A percentile compares a stretch with the other conserved stretches of the same genome.
Evolutionary conservation across 2,329 filamentous ascomycete species (phyloP).

Genomic region (Penicillium thymicola): DNA sequence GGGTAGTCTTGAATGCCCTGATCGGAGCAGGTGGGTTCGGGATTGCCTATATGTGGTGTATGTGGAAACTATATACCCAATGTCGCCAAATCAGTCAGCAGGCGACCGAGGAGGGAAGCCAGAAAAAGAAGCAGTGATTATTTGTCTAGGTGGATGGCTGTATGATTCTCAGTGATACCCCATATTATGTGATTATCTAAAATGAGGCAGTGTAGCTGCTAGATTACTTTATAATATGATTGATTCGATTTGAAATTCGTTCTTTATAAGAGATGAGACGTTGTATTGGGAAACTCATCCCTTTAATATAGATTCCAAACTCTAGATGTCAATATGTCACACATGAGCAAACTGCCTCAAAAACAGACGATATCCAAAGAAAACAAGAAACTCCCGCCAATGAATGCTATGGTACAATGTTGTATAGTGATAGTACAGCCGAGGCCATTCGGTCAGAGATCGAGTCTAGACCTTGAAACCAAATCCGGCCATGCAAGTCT

Average conservation of each 20-base stretch:
- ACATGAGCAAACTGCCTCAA: constrained; percentile 4
- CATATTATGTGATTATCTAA: constrained; percentile 10
- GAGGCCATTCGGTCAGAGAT: neutral
- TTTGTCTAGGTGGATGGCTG: constrained; percentile 1
- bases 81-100: constrained; percentile 27
- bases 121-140: constrained; percentile 36
- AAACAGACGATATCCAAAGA: constrained; percentile 7
- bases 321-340: constrained; percentile 7
- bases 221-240: constrained; percentile 2
- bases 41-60: constrained; percentile 87
- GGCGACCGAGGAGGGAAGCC: constrained; percentile 24
- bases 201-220: constrained; percentile 6
- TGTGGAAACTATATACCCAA: constrained; percentile 57
- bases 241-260: neutral
- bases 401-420: constrained; percentile 25
- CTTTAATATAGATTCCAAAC: constrained; percentile 1
- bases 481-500: constrained; percentile 86
- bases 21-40: constrained; percentile 81
- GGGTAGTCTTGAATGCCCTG: constrained; percentile 87
- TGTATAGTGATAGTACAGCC: constrained; percentile 11
- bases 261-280: constrained; percentile 15
- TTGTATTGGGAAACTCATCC: constrained; percentile 10
- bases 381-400: constrained; percentile 16
- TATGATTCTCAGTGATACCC: constrained; percentile 30
- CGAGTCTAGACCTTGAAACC: constrained; percentile 67